Evolutionary conservation across 2,329 filamentous ascomycete genomes (phyloP), one percentile per base, ranked within the genome.

Genomic region (Chaetomiaceae sp.): DNA sequence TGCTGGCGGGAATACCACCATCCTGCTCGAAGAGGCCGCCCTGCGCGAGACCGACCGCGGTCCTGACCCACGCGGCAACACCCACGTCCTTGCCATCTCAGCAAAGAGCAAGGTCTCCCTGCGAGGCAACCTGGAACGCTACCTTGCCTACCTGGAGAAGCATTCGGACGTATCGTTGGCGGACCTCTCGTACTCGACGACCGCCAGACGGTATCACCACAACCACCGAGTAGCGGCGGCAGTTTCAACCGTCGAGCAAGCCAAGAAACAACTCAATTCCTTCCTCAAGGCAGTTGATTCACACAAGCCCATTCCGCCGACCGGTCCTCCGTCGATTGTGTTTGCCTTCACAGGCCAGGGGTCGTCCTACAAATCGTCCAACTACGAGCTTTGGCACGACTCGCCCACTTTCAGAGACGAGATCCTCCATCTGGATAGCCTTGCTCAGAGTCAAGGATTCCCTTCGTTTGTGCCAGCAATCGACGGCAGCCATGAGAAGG

Each of bases 1-100:
- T 5, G 82, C 85, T 47, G 85, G 85, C 56, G 85, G 85, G 27
- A 89, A 89, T 66, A 86, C 83, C 1, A 78, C 81, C 14, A 63
- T 87, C 20, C 65, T 88, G 6, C 60, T 88, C 3, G 80, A 86
- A 60, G 83, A 87, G 55, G 78, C 71, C 0, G 79, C 79, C 5
- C n/a, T 13, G 20, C n/a, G 20, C 3, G 3, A 59, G 58, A 51
- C 61, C 60, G 8, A 60, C 59, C 10, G 9, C n/a, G 51, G 10
- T 6, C 25, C 58, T 3, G 82, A 86, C 55, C 70, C 78, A 5
- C 76, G 84, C 19, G 67, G 30, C 12, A 66, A 13, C 25, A 70
- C 71, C 1, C 78, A 86, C 43, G 65, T 81, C n/a, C 70, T 87
- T 30, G 70, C 78, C 1, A 64, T 86, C 10, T 76, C 78, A 21